Evolutionary conservation across 2,329 filamentous ascomycete species (phyloP), one percentile per base, ranked within the genome.

Genomic region (Colletotrichum sp.): DNA sequence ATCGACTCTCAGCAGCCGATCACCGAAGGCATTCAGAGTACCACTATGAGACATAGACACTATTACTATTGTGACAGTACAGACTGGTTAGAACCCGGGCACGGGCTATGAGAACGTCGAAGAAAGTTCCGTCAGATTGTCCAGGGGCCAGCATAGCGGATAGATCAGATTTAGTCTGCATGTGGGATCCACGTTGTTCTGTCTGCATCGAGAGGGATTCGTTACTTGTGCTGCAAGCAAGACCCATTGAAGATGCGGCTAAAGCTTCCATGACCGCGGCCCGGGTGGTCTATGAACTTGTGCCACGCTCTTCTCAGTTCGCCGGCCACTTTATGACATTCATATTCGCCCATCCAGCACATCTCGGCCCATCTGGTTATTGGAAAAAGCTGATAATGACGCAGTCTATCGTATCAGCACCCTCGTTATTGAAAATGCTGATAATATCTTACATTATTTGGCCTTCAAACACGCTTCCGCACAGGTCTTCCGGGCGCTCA

Each of bases 371-470:
- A 52, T 21, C 3, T 21, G 9, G 18, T 9, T 18, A 9, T 16
- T n/a, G 5, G 9, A n/a, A n/a, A 2, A n/a, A 5, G 4, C 6
- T 8, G 4, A 3, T 2, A 49, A 49, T 49, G 44, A 49, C 44
- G 3, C 2, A 13, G 1, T 52, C 6, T 21, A 13, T 52, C 10
- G 4, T 52, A 21, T 0, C 0, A 52, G n/a, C n/a, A 8, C n/a
- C 10, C n/a, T 52, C 44, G 0, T 52, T 4, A 8, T 52, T 3
- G 6, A 52, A 21, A 21, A 52, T 52, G 6, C 44, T 4, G 2
- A 8, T 3, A 1, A 6, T 5, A 3, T 8, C n/a, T 21, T 13
- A 52, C n/a, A 52, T 52, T 0, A 8, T 15, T 0, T 3, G 44
- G n/a, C 44, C n/a, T 24, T 24, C 10, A 21, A 52, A 21, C 18